Evolutionary conservation across 306 rosid species (phyloP).

Genomic region (Fagus crenata): DNA sequence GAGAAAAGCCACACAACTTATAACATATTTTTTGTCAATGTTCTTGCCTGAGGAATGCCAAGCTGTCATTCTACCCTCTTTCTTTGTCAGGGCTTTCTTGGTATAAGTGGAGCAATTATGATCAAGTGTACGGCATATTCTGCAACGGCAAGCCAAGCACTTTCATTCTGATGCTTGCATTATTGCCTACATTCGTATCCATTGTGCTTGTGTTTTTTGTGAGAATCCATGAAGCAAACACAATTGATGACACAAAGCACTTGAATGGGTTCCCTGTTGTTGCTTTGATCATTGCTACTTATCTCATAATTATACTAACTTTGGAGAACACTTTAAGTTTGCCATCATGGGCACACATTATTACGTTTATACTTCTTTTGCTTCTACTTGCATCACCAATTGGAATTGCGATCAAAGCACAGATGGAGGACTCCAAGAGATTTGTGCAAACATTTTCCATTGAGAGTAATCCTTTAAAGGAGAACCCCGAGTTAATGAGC

Average conservation of each 20-base stretch:
- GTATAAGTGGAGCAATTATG: conserved; percentile 85
- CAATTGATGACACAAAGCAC: conserved; percentile 53
- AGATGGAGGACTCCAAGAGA: conserved; percentile 22
- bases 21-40: no score
- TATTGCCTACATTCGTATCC: conserved; percentile 57
- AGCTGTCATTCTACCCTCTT: no score
- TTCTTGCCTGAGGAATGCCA: no score
- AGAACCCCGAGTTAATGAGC: no score
- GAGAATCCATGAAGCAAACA: conserved; percentile 50
- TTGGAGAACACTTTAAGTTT: conserved; percentile 46
- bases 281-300: conserved; percentile 56
- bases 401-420: conserved; percentile 62
- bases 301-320: conserved; percentile 59
- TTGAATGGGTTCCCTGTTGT: conserved; percentile 55
- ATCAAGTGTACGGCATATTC: conserved; percentile 60
- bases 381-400: conserved; percentile 61
- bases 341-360: conserved; percentile 42
- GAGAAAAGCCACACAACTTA: no score
- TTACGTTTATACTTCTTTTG: conserved; percentile 46
- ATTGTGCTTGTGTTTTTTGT: conserved; percentile 54
- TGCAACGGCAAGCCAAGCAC: conserved; percentile 58
- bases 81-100: conserved; percentile 67
- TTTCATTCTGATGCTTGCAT: conserved; percentile 64
- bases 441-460: conserved; percentile 12
- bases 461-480: conserved; percentile 6